Evolutionary conservation across 176 grass and related monocot genomes (phyloP).

Genomic region (Tuctoria greenei): DNA sequence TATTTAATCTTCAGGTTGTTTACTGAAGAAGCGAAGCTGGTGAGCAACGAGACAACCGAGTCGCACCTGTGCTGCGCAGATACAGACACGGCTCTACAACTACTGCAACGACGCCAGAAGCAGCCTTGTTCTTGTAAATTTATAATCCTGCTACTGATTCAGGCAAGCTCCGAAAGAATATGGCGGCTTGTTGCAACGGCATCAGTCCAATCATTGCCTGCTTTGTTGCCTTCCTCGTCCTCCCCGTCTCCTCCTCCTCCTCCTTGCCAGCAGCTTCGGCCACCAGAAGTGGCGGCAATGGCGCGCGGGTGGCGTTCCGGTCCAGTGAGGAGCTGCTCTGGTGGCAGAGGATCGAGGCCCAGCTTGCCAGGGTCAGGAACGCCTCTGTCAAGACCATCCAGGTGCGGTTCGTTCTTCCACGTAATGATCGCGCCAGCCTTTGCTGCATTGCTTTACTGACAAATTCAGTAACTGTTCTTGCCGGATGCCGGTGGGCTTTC

Average conservation of each 20-base stretch:
- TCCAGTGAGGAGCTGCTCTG: slow-evolving; percentile 16
- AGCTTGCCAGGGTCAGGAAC: slow-evolving; percentile 50
- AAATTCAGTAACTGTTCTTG: not conserved
- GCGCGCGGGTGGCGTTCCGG: slow-evolving; percentile 9
- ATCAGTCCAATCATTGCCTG: slow-evolving; percentile 28
- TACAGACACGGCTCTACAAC: slow-evolving; percentile 25
- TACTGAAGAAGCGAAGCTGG: not conserved
- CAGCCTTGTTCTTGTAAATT: not conserved
- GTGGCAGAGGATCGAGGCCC: slow-evolving; percentile 38
- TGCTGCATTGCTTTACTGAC: not conserved
- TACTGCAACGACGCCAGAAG: not conserved
- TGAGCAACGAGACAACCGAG: slow-evolving; percentile 38
- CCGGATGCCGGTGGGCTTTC: not conserved
- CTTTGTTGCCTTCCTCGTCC: slow-evolving; percentile 29
- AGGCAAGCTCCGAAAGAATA: slow-evolving; percentile 26
- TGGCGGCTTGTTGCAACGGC: slow-evolving; percentile 30
- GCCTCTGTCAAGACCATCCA: slow-evolving; percentile 64
- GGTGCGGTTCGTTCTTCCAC: not conserved
- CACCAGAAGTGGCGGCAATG: slow-evolving; percentile 23
- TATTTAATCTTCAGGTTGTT: not conserved
- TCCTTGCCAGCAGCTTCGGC: not conserved
- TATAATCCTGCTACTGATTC: slow-evolving; percentile 31
- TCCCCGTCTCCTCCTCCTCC: not conserved
- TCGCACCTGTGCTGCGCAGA: not conserved
- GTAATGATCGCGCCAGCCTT: not conserved